Conservation (phyloP, 1,139 yeast species). For the Yamadazyma taylorii region DNA sequence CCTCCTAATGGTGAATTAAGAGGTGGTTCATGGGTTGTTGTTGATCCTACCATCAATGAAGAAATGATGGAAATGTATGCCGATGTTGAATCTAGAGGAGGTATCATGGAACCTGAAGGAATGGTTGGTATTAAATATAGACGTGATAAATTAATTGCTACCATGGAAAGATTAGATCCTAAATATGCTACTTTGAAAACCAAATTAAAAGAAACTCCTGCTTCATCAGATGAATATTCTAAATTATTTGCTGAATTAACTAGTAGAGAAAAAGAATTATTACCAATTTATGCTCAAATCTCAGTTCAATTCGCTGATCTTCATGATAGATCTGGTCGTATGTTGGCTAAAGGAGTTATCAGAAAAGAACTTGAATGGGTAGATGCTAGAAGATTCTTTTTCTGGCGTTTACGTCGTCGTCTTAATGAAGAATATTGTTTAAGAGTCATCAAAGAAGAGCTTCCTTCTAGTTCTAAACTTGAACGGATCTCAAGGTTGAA, state of each 20-base stretch:
- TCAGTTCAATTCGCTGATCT: slow-evolving; percentile 96
- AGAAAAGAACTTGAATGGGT: slow-evolving; percentile 83
- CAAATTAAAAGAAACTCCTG: slow-evolving; percentile 52
- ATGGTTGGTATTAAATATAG: slow-evolving; percentile 98
- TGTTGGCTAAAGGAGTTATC: slow-evolving; percentile 92
- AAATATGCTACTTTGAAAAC: slow-evolving; percentile 67
- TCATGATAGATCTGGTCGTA: slow-evolving; percentile 96
- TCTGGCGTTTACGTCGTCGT: slow-evolving; percentile 98
- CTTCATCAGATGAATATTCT: slow-evolving; percentile 65
- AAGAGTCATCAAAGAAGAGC: slow-evolving; percentile 67
- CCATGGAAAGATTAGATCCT: slow-evolving; percentile 87
- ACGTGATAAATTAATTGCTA: slow-evolving; percentile 82
- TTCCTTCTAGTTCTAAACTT: slow-evolving; percentile 56
- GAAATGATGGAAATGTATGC: slow-evolving; percentile 99
- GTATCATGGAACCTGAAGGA: slow-evolving; percentile 98
- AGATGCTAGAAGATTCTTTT: slow-evolving; percentile 90
- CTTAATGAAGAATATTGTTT: slow-evolving; percentile 88
- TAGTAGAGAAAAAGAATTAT: slow-evolving; percentile 74
- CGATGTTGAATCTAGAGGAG: slow-evolving; percentile 94
- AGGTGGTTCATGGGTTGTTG: slow-evolving; percentile 99
- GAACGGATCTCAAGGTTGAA: slow-evolving; percentile 85
- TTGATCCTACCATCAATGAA: slow-evolving; percentile 93
- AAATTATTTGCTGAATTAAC: slow-evolving; percentile 63
- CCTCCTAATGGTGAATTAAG: slow-evolving; percentile 98
- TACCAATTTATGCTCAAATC: slow-evolving; percentile 89